Evolutionary conservation across 495 filamentous ascomycete species (phyloP), one percentile per base, ranked within the genome.

Genomic region (Aspergillus leporis): DNA sequence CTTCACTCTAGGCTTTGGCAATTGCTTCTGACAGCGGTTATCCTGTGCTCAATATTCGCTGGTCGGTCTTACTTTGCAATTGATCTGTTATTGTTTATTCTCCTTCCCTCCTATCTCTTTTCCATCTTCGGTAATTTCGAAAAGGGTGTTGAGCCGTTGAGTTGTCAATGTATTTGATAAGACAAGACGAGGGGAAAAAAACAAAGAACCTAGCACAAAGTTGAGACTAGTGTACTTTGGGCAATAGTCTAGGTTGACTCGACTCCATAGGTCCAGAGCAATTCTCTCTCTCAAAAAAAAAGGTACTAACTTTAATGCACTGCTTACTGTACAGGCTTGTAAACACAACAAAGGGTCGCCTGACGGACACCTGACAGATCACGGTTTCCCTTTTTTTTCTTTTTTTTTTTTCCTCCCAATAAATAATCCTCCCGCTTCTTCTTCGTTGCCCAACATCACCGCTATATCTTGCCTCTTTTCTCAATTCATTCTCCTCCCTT

Each of bases 351-450:
- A 43, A 47, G 9, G 12, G 43, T 47, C 43, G 43, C 43, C 43
- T 47, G 43, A 47, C 43, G 1, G 43, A 47, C 43, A 23, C 43
- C 43, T 22, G 43, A 47, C 21, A 28, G 19, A 12, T 47, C 46
- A 57, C 43, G 12, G 18, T 56, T 34, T 38, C 6, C 19, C 25
- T 49, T 21, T 49, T 18, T 28, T 32, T 38, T 36, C 32, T 36
- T 40, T 28, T 23, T 32, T 47, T 31, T 55, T 19, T 47, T 45
- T 18, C 13, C 45, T 48, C 28, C 43, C 43, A 47, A 47, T 47
- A 47, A 47, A 47, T 47, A 12, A 40, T 40, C 36, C 49, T 38
- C 49, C 47, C 57, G 43, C 50, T 53, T 30, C 21, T 31, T 47
- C 43, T 23, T 47, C 18, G 18, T 47, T 23, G 43, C 18, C 21